Evolutionary conservation across 1,284 basidiomycete genomes (phyloP).

Genomic region (Cutaneotrichosporon sp.): DNA sequence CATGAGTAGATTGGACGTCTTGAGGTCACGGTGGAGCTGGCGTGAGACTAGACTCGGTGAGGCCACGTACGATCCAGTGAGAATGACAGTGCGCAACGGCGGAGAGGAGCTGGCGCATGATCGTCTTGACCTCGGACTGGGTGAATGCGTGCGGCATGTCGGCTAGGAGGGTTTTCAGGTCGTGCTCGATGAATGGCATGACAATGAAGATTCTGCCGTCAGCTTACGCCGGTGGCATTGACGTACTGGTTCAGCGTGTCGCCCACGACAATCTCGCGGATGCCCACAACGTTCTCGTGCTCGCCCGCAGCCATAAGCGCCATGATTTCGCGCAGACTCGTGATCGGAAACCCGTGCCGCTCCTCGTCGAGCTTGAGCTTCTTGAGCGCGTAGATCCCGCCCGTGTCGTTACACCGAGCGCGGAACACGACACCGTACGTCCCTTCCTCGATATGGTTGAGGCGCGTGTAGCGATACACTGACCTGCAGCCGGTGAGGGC

Average conservation of each 20-base stretch:
- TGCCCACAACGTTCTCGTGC: constrained; percentile 91
- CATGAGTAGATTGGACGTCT: constrained; percentile 97
- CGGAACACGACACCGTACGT: constrained; percentile 97
- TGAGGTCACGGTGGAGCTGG: constrained; percentile 84
- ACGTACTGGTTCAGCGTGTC: constrained; percentile 97
- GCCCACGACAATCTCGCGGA: constrained; percentile 97
- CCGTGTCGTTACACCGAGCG: constrained; percentile 85
- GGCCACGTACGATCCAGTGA: constrained; percentile 70
- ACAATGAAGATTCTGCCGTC: constrained; percentile 87
- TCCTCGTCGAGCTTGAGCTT: constrained; percentile 98
- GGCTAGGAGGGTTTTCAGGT: constrained; percentile 89
- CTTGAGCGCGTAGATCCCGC: constrained; percentile 93
- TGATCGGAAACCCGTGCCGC: constrained; percentile 97
- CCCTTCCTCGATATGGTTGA: constrained; percentile 99
- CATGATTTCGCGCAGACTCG: constrained; percentile 88
- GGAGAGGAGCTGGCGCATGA: constrained; percentile 88
- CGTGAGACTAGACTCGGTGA: background rate
- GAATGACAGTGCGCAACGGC: constrained; percentile 88
- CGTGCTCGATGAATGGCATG: constrained; percentile 99
- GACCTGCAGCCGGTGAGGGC: constrained; percentile 74
- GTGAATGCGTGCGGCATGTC: constrained; percentile 92
- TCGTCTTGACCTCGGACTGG: constrained; percentile 95
- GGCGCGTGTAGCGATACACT: constrained; percentile 83
- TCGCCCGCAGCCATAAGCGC: constrained; percentile 78
- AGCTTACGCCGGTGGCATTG: background rate